Percentiles rank a stretch among this genome's conserved stretches.
Conservation (phyloP, 176 grass and related monocot genomes). For the Bolboschoenus planiculmis region DNA sequence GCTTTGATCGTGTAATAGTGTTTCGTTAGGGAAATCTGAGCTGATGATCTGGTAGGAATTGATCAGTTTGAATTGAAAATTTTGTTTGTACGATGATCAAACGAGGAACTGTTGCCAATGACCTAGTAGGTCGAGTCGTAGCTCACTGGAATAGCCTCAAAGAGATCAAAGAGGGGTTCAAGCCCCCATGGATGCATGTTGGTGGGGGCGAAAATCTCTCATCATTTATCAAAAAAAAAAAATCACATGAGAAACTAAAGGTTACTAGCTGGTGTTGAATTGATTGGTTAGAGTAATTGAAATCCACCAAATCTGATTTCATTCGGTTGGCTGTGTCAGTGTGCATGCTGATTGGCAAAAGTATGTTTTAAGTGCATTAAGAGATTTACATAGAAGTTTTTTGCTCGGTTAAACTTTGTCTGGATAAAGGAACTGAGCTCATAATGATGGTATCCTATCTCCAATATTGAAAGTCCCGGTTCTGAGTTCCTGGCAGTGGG, state of each 20-base stretch:
- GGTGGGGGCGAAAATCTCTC: background rate
- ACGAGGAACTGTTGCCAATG: background rate
- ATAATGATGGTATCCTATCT: background rate
- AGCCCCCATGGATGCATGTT: background rate
- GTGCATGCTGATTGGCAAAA: constrained; percentile 5
- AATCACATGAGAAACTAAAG: background rate
- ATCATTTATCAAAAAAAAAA: background rate
- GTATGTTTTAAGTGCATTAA: background rate
- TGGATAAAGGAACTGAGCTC: background rate
- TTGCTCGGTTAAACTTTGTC: background rate
- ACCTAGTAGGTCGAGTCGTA: background rate
- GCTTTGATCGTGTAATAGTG: background rate
- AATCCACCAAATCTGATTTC: background rate
- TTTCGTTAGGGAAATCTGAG: background rate
- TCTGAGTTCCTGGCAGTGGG: background rate
- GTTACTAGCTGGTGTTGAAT: background rate
- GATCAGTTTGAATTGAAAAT: background rate
- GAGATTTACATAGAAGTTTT: background rate
- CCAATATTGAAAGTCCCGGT: background rate
- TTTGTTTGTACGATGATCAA: background rate
- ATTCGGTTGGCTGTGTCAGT: constrained; percentile 15
- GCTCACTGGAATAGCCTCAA: background rate
- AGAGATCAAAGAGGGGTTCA: background rate
- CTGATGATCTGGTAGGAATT: background rate
- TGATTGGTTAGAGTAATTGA: background rate